phyloP scores from a whole-genome alignment of 352 stramenopile genomes.

The Phytopythium delawarense region DNA sequence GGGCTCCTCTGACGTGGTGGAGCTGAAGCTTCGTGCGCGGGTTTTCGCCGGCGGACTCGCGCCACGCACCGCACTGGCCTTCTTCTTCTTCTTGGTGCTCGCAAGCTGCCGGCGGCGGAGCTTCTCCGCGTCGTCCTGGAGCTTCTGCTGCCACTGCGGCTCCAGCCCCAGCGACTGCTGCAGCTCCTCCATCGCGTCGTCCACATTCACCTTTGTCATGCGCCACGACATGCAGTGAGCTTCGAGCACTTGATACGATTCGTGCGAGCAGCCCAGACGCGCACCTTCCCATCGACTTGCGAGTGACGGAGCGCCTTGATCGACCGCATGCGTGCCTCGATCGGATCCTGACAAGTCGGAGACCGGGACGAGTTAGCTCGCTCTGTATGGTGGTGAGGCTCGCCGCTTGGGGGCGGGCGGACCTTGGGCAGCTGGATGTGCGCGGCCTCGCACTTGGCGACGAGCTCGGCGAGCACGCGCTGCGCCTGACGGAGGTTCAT shows the following conservation, averaged over 20 bases:
- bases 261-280: neutral
- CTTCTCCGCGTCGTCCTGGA: conserved; percentile 35
- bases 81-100: conserved; percentile 10
- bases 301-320: conserved; percentile 40
- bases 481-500: conserved; percentile 74
- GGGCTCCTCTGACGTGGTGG: neutral
- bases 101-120: conserved; percentile 27
- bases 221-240: neutral
- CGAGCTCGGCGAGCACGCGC: conserved; percentile 48
- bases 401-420: neutral
- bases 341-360: conserved; percentile 23
- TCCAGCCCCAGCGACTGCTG: conserved; percentile 52
- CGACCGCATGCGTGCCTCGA: conserved; percentile 31
- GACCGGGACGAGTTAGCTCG: conserved; percentile 1
- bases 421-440: conserved; percentile 57
- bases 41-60: neutral
- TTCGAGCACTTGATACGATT: neutral
- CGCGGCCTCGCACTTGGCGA: conserved; percentile 50
- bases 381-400: neutral
- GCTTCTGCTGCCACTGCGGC: conserved; percentile 43
- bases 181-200: conserved; percentile 54
- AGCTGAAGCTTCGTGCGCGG: neutral
- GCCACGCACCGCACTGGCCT: neutral
- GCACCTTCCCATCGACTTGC: conserved; percentile 34
- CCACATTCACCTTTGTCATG: conserved; percentile 21